Evolutionary conservation across 805 yeast genomes (phyloP).

Genomic region (Huiozyma naganishii): DNA sequence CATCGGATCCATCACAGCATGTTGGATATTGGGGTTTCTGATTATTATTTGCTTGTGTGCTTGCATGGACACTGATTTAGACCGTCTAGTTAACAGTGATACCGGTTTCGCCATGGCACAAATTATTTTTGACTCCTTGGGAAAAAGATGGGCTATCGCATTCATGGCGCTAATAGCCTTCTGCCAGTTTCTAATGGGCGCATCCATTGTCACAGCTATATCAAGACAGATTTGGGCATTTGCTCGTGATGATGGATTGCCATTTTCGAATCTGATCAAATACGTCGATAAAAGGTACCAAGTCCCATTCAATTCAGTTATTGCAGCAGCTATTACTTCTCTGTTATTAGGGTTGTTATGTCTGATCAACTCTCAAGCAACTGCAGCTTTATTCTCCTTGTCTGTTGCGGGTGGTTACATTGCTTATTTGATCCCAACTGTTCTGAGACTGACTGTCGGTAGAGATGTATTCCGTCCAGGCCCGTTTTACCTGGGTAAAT

Average conservation of each 20-base stretch:
- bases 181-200: conserved; percentile 59
- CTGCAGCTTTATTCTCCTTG: conserved; percentile 35
- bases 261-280: conserved; percentile 45
- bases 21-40: conserved; percentile 49
- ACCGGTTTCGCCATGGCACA: conserved; percentile 59
- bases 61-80: conserved; percentile 38
- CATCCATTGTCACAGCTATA: conserved; percentile 49
- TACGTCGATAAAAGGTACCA: conserved; percentile 43
- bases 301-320: conserved; percentile 59
- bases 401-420: conserved; percentile 34
- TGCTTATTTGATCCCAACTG: conserved; percentile 33
- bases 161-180: conserved; percentile 48
- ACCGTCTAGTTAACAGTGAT: conserved; percentile 31
- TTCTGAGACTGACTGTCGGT: conserved; percentile 34
- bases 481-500: conserved; percentile 49
- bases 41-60: conserved; percentile 45
- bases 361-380: conserved; percentile 33
- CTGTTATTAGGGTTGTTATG: conserved; percentile 31
- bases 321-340: conserved; percentile 30
- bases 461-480: conserved; percentile 49
- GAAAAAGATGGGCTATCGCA: conserved; percentile 55
- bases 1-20: conserved; percentile 43
- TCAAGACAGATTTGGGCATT: conserved; percentile 69
- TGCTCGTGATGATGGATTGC: conserved; percentile 68
- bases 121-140: conserved; percentile 49